Evolutionary conservation across 2,329 filamentous ascomycete genomes (phyloP).

Genomic region (Rhinocladiella mackenziei): DNA sequence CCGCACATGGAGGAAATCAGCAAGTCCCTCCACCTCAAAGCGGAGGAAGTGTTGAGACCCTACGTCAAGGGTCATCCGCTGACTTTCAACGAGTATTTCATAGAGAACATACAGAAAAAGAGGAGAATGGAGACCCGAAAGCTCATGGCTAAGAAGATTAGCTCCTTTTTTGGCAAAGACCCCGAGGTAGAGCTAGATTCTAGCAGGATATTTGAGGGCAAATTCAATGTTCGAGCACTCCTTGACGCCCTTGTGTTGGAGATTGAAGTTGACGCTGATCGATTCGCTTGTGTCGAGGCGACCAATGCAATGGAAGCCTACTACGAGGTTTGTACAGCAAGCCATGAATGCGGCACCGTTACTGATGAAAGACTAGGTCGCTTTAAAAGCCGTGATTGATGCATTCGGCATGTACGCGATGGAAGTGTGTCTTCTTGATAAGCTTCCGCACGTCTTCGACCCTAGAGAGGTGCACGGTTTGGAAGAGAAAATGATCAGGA

Average conservation of each 20-base stretch:
- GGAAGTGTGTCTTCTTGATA: constrained; percentile 47
- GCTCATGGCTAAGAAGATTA: constrained; percentile 8
- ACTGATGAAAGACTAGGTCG: constrained; percentile 34
- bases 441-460: too few species aligned
- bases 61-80: constrained; percentile 40
- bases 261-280: constrained; percentile 25
- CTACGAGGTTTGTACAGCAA: constrained; percentile 44
- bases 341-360: not conserved
- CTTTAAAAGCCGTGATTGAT: constrained; percentile 45
- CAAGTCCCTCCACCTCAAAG: constrained; percentile 41
- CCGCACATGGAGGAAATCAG: constrained; percentile 28
- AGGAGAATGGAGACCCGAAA: constrained; percentile 6
- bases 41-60: constrained; percentile 45
- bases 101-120: constrained; percentile 34
- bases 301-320: constrained; percentile 47
- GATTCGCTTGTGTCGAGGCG: constrained; percentile 40
- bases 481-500: too few species aligned
- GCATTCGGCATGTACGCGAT: constrained; percentile 49
- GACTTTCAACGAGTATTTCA: constrained; percentile 40
- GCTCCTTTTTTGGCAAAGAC: constrained; percentile 2
- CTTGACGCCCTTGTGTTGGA: constrained; percentile 31
- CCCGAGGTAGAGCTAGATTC: not conserved
- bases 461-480: too few species aligned
- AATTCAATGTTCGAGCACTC: constrained; percentile 17
- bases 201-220: not conserved